Percentiles rank a stretch among this genome's conserved stretches.
Evolutionary conservation across 345 rosid species (phyloP).

Genomic region (Tarenaya hassleriana): DNA sequence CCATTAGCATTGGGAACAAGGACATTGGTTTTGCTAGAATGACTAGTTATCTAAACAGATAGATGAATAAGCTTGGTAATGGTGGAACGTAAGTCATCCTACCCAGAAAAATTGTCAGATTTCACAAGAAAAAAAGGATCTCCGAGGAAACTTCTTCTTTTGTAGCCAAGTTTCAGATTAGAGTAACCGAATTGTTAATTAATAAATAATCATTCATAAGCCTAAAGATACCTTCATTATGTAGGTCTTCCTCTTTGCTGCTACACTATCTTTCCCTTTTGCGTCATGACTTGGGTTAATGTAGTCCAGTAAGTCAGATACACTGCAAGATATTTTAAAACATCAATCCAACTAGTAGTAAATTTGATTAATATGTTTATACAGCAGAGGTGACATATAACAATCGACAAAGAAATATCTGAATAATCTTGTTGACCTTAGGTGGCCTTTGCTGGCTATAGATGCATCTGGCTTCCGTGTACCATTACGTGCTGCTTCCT

Average conservation of each 20-base stretch:
- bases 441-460: conserved; percentile 98
- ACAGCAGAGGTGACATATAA: conserved; percentile 11
- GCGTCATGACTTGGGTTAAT: conserved; percentile 78
- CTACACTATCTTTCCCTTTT: conserved; percentile 57
- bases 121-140: no score
- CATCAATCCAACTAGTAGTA: conserved; percentile 21
- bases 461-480: conserved; percentile 96
- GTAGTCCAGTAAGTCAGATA: conserved; percentile 92
- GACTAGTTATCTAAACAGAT: background rate
- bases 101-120: no score
- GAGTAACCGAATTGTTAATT: no score
- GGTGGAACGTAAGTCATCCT: no score
- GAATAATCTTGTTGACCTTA: conserved; percentile 50
- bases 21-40: background rate
- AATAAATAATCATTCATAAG: no score
- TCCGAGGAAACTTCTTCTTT: no score
- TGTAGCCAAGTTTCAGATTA: no score
- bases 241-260: conserved; percentile 63
- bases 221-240: conserved; percentile 49
- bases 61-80: no score
- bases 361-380: conserved; percentile 16
- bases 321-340: conserved; percentile 47
- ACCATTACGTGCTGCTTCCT: conserved; percentile 97
- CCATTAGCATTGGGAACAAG: conserved; percentile 3
- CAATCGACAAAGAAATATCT: conserved; percentile 10